Base-by-base conservation (phyloP, 352 stramenopile genomes). In the Peronospora farinosa region DNA sequence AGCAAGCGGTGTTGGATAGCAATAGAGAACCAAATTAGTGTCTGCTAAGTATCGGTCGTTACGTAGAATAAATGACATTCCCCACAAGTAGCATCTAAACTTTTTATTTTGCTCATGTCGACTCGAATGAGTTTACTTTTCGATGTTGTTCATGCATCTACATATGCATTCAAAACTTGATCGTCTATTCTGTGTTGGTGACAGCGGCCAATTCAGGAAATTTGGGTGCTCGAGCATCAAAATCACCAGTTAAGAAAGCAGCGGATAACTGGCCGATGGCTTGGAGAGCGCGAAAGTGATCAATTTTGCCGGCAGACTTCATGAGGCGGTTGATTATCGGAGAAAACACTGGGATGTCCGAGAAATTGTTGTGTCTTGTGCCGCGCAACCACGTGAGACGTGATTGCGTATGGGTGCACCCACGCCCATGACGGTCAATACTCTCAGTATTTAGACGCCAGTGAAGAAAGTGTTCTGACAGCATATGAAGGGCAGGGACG, bases 281-380 rank as follows among this genome's bases (percentile, higher is more conserved):
- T 12, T 62, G 53, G 23, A 88, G 65, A 31, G 69, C 62, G 53
- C 72, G 66, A 17, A 46, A 50, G 23, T 70, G 62, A 21, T 83
- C 58, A 40, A 88, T 83, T 25, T 47, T 48, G 8, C 77, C 77
- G 0, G 72, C 52, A 0, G 68, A 60, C 60, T 83, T 82, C 47
- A 76, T 51, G 35, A 82, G 44, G 0, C 70, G 59, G 47, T 78
- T 83, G 40, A 86, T 35, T 7, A 63, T 43, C 16, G 74, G 77
- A 28, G 77, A 84, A 48, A 88, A 88, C 21, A 86, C 40, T 2
- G 73, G 63, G 21, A 88, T 55, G 31, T 88, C 77, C 23, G 69
- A 84, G 28, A 88, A 88, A 50, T 88, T 84, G 65, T 84, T 86
- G 74, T 88, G 77, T 8, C 67, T 57, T 12, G 70, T 65, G 35